These are phyloP conservation scores for Haberlea rhodopensis DNA, from an alignment of 257 asterid species.

Conservation along the genomic window DNA sequence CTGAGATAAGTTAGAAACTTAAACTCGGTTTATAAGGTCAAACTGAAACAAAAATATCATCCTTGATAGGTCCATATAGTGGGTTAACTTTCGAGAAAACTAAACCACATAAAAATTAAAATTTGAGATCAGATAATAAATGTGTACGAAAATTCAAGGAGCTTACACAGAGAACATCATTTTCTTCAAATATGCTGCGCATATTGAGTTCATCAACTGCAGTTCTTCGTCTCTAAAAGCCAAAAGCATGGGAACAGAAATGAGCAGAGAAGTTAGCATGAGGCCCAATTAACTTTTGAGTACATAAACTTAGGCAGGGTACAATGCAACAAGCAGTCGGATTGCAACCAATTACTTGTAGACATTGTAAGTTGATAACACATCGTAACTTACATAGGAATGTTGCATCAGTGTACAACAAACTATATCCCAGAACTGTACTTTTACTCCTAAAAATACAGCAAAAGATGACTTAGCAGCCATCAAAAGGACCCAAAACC, in stretches of 20 bases:
- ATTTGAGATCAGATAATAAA: not conserved
- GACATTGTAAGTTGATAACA: not conserved
- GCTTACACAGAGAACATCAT: conserved; percentile 90
- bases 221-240: conserved; percentile 85
- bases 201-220: conserved; percentile 93
- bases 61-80: not conserved
- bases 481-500: not conserved
- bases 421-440: not conserved
- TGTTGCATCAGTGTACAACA: not conserved
- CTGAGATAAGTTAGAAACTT: conserved; percentile 33
- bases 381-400: not conserved
- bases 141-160: conserved; percentile 18
- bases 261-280: not conserved
- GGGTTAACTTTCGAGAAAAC: not conserved
- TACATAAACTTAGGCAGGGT: too few species aligned
- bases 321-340: too few species aligned
- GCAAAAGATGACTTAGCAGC: not conserved
- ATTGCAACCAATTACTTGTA: not conserved
- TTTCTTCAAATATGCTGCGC: conserved; percentile 89
- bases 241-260: not conserved
- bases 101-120: not conserved
- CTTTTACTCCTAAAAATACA: not conserved
- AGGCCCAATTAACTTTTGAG: not conserved
- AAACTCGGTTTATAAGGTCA: not conserved
- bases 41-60: not conserved